These are phyloP conservation scores for sorghum (Sorghum bicolor) DNA, from an alignment of 176 grass and related monocot species.

Conservation along the genomic window DNA sequence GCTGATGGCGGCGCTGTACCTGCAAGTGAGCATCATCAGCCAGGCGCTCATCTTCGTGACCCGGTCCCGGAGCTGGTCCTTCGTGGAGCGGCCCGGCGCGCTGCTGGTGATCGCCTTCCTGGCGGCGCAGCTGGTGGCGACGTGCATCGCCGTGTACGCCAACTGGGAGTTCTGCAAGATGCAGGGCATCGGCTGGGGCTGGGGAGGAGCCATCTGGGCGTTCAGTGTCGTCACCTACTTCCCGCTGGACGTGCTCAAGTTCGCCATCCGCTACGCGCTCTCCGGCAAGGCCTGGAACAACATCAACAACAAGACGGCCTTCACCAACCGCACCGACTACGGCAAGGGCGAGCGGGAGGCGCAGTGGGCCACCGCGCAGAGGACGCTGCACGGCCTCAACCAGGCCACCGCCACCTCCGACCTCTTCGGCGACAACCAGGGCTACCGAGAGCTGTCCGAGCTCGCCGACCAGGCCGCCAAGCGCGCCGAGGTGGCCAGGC, in stretches of 20 bases:
- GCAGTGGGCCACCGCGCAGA: conserved; percentile 84
- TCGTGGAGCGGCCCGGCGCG: conserved; percentile 47
- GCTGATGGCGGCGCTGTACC: conserved; percentile 78
- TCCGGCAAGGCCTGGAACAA: conserved; percentile 83
- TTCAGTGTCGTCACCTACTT: conserved; percentile 93
- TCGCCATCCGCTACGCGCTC: conserved; percentile 80
- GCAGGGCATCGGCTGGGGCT: conserved; percentile 85
- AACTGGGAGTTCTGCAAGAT: conserved; percentile 85
- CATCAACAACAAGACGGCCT: conserved; percentile 89
- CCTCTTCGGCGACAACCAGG: conserved; percentile 44
- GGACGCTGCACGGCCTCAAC: conserved; percentile 76
- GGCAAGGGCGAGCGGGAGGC: conserved; percentile 85
- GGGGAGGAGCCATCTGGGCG: conserved; percentile 76
- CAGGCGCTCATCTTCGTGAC: conserved; percentile 97
- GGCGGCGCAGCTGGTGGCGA: conserved; percentile 67
- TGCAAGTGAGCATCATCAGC: conserved; percentile 95
- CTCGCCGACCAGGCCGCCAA: conserved; percentile 85
- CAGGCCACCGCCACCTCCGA: conserved; percentile 27
- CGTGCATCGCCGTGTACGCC: conserved; percentile 82
- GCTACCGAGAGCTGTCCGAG: conserved; percentile 83
- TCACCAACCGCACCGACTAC: conserved; percentile 73
- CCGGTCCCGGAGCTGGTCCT: conserved; percentile 57
- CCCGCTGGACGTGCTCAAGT: conserved; percentile 93
- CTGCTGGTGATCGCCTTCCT: conserved; percentile 64
- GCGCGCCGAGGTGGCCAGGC: conserved; percentile 75